Evolutionary conservation across 2,329 filamentous ascomycete species (phyloP).

Genomic region (Zymoseptoria pseudotritici): DNA sequence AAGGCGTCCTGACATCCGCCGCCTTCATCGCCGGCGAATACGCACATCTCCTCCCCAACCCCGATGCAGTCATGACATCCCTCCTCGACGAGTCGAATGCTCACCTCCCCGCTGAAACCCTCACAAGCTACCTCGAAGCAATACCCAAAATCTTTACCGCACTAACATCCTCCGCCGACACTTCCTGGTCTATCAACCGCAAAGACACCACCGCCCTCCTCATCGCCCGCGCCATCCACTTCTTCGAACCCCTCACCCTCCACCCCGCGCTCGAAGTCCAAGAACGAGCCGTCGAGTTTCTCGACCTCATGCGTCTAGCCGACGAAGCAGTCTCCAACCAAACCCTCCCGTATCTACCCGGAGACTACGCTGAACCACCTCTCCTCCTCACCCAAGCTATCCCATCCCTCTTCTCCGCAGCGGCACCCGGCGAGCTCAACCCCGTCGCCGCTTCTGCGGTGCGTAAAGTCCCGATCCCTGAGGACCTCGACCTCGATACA

Average conservation of each 20-base stretch:
- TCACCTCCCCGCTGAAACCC: slow-evolving; percentile 54
- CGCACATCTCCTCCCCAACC: slow-evolving; percentile 59
- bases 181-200: slow-evolving; percentile 63
- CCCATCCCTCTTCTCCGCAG: slow-evolving; percentile 74
- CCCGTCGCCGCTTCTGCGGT: slow-evolving; percentile 80
- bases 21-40: slow-evolving; percentile 90
- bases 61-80: slow-evolving; percentile 65
- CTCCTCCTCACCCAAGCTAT: slow-evolving; percentile 84
- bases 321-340: slow-evolving; percentile 71
- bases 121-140: slow-evolving; percentile 77
- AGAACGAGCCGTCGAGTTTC: slow-evolving; percentile 85
- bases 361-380: slow-evolving; percentile 68
- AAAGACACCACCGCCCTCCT: slow-evolving; percentile 70
- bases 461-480: slow-evolving; percentile 72
- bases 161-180: slow-evolving; percentile 57
- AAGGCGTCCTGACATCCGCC: slow-evolving; percentile 64
- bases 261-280: slow-evolving; percentile 92
- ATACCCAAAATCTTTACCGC: slow-evolving; percentile 75
- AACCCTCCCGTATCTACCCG: slow-evolving; percentile 47
- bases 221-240: slow-evolving; percentile 73
- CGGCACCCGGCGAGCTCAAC: slow-evolving; percentile 63
- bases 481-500: slow-evolving; percentile 68
- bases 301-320: slow-evolving; percentile 80
- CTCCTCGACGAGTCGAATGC: slow-evolving; percentile 61
- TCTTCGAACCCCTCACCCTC: slow-evolving; percentile 67